A percentile compares a stretch with the other conserved stretches of the same genome.
These are phyloP conservation scores for Mucor piriformis DNA, from an alignment of 371 early-diverging fungal genomes.

Conservation along the genomic window DNA sequence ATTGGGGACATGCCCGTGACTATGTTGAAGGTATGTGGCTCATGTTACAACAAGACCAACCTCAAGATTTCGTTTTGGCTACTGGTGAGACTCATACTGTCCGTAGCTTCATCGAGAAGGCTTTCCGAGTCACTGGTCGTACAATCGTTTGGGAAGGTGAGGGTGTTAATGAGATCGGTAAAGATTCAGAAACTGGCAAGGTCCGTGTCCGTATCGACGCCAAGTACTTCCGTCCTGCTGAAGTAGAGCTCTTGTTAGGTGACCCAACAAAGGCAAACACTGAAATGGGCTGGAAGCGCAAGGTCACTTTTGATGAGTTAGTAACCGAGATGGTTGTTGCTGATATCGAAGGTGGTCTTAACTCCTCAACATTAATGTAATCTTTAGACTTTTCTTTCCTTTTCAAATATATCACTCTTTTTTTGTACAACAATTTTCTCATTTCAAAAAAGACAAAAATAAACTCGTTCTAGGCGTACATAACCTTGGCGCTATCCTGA, in stretches of 20 bases:
- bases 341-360: slow-evolving; percentile 61
- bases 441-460: no score
- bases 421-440: not conserved
- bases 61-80: slow-evolving; percentile 89
- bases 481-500: no score
- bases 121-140: slow-evolving; percentile 73
- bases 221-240: slow-evolving; percentile 84
- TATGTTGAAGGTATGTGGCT: slow-evolving; percentile 90
- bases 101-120: slow-evolving; percentile 79
- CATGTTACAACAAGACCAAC: slow-evolving; percentile 81
- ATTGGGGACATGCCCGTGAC: slow-evolving; percentile 90
- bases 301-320: slow-evolving; percentile 70
- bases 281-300: slow-evolving; percentile 72
- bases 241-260: slow-evolving; percentile 82
- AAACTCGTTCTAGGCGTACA: no score
- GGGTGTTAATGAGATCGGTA: slow-evolving; percentile 75
- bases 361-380: slow-evolving; percentile 32
- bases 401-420: not conserved
- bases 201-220: slow-evolving; percentile 76
- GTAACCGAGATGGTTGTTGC: slow-evolving; percentile 75
- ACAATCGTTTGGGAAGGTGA: slow-evolving; percentile 80
- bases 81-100: slow-evolving; percentile 87
- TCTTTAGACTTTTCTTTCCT: slow-evolving; percentile 6
- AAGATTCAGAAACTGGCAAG: slow-evolving; percentile 65
- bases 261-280: slow-evolving; percentile 78